These are phyloP conservation scores for Alternaria alternata DNA, from an alignment of 2,329 filamentous ascomycete genomes.

Conservation along the genomic window DNA sequence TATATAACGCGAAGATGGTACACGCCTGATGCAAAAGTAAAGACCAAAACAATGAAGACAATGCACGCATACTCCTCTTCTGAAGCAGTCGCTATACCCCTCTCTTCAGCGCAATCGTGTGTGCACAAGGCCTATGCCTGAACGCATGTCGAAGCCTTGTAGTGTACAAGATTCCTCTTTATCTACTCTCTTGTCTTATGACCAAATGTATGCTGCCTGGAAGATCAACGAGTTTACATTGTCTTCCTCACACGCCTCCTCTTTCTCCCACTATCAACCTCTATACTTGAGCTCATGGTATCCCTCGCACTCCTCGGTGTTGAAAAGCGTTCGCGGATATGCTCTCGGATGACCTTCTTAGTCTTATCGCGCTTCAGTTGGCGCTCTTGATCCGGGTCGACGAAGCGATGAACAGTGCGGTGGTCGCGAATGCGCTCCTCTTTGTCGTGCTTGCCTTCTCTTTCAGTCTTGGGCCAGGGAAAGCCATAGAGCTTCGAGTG, in stretches of 20 bases:
- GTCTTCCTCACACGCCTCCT: conserved; percentile 39
- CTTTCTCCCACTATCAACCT: conserved; percentile 31
- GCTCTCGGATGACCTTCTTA: conserved; percentile 34
- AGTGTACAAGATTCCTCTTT: neutral
- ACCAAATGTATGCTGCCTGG: neutral
- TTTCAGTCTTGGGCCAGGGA: conserved; percentile 94
- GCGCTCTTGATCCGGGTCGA: conserved; percentile 72
- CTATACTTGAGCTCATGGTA: conserved; percentile 38
- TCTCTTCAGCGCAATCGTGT: neutral
- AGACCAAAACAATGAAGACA: neutral
- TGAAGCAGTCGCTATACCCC: neutral
- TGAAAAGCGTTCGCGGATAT: conserved; percentile 35
- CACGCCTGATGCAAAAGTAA: neutral
- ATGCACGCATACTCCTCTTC: neutral
- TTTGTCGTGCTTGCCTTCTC: conserved; percentile 75
- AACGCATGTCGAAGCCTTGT: neutral
- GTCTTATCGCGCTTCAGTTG: conserved; percentile 42
- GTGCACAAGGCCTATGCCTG: neutral
- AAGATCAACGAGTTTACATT: conserved; percentile 31
- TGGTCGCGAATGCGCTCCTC: conserved; percentile 79
- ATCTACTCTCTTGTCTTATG: neutral
- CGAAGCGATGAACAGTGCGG: conserved; percentile 83
- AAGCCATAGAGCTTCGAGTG: conserved; percentile 97
- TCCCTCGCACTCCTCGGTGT: conserved; percentile 39
- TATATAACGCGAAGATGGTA: neutral